Evolutionary conservation across 2,329 filamentous ascomycete species (phyloP), one percentile per base, ranked within the genome.

Genomic region (Neofusicoccum laricinum): DNA sequence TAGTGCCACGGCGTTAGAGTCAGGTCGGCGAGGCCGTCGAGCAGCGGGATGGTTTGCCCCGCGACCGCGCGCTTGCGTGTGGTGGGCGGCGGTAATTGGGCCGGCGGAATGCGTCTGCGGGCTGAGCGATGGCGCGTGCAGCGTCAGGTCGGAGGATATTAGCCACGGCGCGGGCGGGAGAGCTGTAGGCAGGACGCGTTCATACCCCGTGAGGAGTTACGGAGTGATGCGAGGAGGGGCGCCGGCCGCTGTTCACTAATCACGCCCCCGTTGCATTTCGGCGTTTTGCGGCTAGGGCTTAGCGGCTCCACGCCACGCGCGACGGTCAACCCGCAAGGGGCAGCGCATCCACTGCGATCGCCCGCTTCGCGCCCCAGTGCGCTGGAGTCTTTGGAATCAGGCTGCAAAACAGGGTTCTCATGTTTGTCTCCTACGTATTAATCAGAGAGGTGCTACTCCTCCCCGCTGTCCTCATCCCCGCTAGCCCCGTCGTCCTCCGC

Each of bases 401-500:
- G 38, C 8, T 40, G 15, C 50, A 19, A 12, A 10, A 11, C 38
- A 40, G 38, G 38, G 12, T 4, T 40, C 12, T 41, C 36, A n/a
- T 34, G 51, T 38, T 15, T 36, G 5, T 32, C 19, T n/a, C n/a
- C n/a, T n/a, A n/a, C n/a, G n/a, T 30, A 21, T 43, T 30, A 1
- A 30, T 30, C 25, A 7, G 25, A 30, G 25, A 4, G 4, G 25
- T 30, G 25, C 25, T 30, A 30, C 25, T 30, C 25, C 25, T 30
- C 25, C 25, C 25, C 25, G 4, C 63, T 63, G 19, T 63, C 65
- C 36, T 66, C 66, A 17, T 67, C 49, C 34, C 53, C 65, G n/a
- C 61, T 65, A 6, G 59, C 66, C 8, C 55, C 30, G 25, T 67
- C 69, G 46, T 70, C 69, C 30, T 65, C 69, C 12, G 66, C 73